These are phyloP conservation scores for Rickenella mellea DNA, from an alignment of 768 basidiomycete species.

Conservation along the genomic window DNA sequence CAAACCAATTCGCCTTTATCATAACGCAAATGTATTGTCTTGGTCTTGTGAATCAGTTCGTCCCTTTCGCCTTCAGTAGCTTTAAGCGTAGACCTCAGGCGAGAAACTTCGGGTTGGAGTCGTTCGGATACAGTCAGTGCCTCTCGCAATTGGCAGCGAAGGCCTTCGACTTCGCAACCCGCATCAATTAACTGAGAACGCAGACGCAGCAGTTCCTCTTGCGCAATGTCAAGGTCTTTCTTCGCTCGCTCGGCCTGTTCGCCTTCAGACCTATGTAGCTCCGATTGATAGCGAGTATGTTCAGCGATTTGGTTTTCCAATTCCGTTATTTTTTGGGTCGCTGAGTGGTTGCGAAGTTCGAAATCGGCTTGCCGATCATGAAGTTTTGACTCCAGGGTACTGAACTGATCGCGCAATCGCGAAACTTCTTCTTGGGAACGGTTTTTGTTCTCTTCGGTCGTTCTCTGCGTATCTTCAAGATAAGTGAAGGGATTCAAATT, in stretches of 20 bases:
- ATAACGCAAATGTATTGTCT: neutral
- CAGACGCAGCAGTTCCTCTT: neutral
- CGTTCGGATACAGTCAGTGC: neutral
- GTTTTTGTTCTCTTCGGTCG: neutral
- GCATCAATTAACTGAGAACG: neutral
- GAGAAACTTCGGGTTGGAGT: neutral
- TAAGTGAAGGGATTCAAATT: too few relatives aligned
- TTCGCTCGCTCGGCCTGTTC: neutral
- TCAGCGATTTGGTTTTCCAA: neutral
- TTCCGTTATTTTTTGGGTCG: neutral
- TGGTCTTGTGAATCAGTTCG: neutral
- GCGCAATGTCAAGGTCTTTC: neutral
- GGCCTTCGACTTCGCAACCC: neutral
- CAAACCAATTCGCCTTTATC: neutral
- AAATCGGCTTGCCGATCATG: neutral
- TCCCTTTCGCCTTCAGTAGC: neutral
- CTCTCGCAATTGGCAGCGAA: neutral
- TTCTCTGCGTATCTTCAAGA: neutral
- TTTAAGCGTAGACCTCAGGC: neutral
- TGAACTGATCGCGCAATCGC: neutral
- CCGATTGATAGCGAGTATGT: neutral
- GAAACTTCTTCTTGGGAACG: neutral
- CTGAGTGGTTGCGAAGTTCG: neutral
- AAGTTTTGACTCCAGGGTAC: neutral
- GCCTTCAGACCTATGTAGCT: too few relatives aligned